Evolutionary conservation across 1,139 yeast species (phyloP).

Genomic region (Spencermartinsiella ligniputridi): DNA sequence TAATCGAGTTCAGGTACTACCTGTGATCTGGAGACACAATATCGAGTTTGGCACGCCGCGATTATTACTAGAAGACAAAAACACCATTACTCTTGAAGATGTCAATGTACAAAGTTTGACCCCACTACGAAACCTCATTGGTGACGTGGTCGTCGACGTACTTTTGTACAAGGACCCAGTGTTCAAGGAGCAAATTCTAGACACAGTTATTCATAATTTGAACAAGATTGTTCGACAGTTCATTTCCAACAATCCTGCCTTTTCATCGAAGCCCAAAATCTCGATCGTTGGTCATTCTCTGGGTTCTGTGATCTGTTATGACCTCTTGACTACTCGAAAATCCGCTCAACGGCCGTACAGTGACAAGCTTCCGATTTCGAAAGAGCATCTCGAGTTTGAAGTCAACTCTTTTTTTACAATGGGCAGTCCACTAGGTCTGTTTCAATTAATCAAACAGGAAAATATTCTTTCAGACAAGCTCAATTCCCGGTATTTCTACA

Average conservation of each 20-base stretch:
- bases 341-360: conserved; percentile 9
- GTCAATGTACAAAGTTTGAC: conserved; percentile 74
- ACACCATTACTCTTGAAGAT: conserved; percentile 55
- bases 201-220: conserved; percentile 55
- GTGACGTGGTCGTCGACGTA: conserved; percentile 83
- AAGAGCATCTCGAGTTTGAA: conserved; percentile 51
- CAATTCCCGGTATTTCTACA: conserved; percentile 57
- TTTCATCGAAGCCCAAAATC: conserved; percentile 58
- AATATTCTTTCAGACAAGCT: conserved; percentile 14
- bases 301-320: conserved; percentile 80
- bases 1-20: conserved; percentile 58
- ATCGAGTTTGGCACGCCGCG: conserved; percentile 23
- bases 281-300: conserved; percentile 84
- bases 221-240: conserved; percentile 58
- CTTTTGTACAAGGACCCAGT: conserved; percentile 71
- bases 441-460: conserved; percentile 43
- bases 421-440: conserved; percentile 87
- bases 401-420: conserved; percentile 71
- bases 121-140: conserved; percentile 67
- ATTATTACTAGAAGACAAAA: conserved; percentile 6
- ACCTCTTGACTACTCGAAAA: conserved; percentile 49
- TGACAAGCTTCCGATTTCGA: conserved; percentile 21
- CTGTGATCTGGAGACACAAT: conserved; percentile 34
- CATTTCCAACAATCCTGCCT: conserved; percentile 45
- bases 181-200: conserved; percentile 56